Conservation (phyloP, 2,329 filamentous ascomycete genomes). For the Aspergillus oerlinghausenensis region DNA sequence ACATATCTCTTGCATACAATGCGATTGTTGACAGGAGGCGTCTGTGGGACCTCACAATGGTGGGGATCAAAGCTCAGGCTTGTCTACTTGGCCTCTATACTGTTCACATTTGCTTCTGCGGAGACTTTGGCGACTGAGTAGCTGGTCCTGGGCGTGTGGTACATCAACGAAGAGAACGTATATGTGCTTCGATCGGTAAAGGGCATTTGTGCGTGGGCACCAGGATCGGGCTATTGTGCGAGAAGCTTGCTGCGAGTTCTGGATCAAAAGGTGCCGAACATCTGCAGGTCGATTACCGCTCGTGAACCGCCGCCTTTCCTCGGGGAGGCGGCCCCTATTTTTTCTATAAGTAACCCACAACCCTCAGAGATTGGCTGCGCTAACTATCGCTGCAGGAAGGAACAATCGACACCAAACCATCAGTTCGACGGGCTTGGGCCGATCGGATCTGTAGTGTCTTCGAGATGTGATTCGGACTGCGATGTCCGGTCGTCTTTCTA, state of each 20-base stretch:
- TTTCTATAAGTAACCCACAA: conserved; percentile 34
- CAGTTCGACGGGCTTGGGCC: neutral
- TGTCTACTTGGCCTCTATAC: conserved; percentile 55
- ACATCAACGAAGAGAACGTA: conserved; percentile 12
- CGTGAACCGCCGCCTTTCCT: conserved; percentile 27
- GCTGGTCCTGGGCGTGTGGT: conserved; percentile 11
- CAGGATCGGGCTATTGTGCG: conserved; percentile 6
- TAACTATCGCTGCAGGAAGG: conserved; percentile 25
- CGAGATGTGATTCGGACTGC: neutral
- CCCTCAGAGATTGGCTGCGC: conserved; percentile 8
- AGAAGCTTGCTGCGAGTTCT: conserved; percentile 5
- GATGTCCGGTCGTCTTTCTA: neutral
- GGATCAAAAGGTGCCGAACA: conserved; percentile 11
- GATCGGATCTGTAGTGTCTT: neutral
- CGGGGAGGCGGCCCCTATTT: conserved; percentile 28
- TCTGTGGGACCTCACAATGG: conserved; percentile 76
- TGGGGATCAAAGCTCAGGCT: conserved; percentile 94
- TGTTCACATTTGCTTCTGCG: conserved; percentile 8
- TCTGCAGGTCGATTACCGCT: conserved; percentile 6
- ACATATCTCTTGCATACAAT: neutral
- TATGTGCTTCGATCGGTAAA: conserved; percentile 7
- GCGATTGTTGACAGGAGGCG: conserved; percentile 18
- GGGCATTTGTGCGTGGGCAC: conserved; percentile 7
- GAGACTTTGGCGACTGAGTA: neutral
- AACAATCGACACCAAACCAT: neutral